Percentiles rank a stretch among this genome's conserved stretches.
Conservation (phyloP, 2,329 filamentous ascomycete genomes). For the Colletotrichum musicola region DNA sequence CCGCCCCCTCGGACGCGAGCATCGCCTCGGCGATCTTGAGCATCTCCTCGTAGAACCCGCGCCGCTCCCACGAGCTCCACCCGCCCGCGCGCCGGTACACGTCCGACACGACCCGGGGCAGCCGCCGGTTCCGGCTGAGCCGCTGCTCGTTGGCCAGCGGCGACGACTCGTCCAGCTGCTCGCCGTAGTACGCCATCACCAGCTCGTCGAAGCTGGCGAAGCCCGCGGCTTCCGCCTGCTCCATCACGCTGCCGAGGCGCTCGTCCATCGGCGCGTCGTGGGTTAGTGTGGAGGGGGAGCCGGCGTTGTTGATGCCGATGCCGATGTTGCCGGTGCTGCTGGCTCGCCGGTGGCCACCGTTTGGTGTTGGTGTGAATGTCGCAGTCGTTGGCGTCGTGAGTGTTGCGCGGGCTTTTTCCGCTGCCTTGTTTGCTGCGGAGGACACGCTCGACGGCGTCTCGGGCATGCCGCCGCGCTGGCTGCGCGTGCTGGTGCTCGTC, state of each 20-base stretch:
- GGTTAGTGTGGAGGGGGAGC: neutral
- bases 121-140: constrained; percentile 43
- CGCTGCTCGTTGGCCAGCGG: constrained; percentile 45
- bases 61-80: constrained; percentile 40
- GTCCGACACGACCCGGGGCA: constrained; percentile 43
- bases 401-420: neutral
- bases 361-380: no score
- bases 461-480: constrained; percentile 24
- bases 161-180: constrained; percentile 39
- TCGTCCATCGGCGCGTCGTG: constrained; percentile 38
- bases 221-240: constrained; percentile 41
- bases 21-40: constrained; percentile 43
- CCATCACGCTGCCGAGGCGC: constrained; percentile 43
- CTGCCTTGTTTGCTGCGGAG: constrained; percentile 1
- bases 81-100: constrained; percentile 39
- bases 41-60: constrained; percentile 46
- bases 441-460: constrained; percentile 21
- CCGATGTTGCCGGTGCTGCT: no score
- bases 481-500: neutral
- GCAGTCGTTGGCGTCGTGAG: neutral
- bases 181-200: constrained; percentile 45
- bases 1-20: constrained; percentile 39
- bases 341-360: no score
- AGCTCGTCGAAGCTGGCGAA: constrained; percentile 45
- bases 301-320: neutral